phyloP scores from a whole-genome alignment of 495 filamentous ascomycete species.

The Viridothelium virens region DNA sequence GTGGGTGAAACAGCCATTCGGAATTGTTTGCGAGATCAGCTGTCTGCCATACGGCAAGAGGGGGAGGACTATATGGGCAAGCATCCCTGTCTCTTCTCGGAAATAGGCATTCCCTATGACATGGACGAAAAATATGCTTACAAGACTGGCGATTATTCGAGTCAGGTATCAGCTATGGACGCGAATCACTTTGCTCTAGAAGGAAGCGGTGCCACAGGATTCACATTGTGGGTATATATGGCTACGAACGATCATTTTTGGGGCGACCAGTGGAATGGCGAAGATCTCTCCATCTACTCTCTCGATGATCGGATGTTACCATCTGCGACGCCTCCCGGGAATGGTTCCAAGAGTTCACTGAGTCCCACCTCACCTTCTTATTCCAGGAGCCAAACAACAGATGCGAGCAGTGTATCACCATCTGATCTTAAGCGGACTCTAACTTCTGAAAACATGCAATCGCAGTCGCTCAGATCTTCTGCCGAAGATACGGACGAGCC shows the following conservation, averaged over 20 bases:
- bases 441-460: constrained; percentile 43
- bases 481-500: constrained; percentile 49
- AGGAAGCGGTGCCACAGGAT: constrained; percentile 69
- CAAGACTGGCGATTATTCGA: constrained; percentile 91
- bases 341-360: constrained; percentile 34
- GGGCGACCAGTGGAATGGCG: constrained; percentile 96
- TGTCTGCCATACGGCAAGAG: constrained; percentile 79
- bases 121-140: constrained; percentile 97
- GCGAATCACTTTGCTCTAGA: constrained; percentile 93
- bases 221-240: constrained; percentile 82
- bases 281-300: constrained; percentile 88
- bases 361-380: constrained; percentile 51
- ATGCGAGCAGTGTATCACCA: constrained; percentile 48
- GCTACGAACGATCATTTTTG: constrained; percentile 77
- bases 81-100: constrained; percentile 84
- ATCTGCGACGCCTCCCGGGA: constrained; percentile 35
- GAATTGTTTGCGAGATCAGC: constrained; percentile 86
- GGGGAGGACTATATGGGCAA: constrained; percentile 84
- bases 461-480: constrained; percentile 35
- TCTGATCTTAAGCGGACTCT: constrained; percentile 66
- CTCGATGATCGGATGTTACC: constrained; percentile 64
- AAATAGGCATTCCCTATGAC: constrained; percentile 97
- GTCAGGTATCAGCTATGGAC: constrained; percentile 90
- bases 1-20: constrained; percentile 91
- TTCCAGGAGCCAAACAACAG: constrained; percentile 46